Evolutionary conservation across 345 rosid species (phyloP), one percentile per base, ranked within the genome.

Genomic region (Gossypium sturtianum): DNA sequence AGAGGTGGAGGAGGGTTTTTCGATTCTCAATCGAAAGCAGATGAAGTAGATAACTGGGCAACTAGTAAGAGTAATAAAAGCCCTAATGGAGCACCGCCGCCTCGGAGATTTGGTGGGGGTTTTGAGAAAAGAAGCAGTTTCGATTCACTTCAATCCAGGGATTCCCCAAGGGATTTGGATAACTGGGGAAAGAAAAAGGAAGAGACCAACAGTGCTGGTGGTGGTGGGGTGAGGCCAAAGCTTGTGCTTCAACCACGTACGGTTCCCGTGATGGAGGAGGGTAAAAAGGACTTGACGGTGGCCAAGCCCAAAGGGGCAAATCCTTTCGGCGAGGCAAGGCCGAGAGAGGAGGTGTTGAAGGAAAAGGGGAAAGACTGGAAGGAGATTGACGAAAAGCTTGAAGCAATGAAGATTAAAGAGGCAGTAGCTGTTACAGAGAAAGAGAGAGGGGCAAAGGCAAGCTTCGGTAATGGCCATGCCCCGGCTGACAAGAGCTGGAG

Each of bases 281-380:
- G 56, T 80, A 75, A 58, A 74, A 74, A n/a, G 80, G 81, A 58
- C 16, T 63, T 23, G 51, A 38, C 10, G 9, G 80, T 19, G 1
- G 10, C 84, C n/a, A 95, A 79, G 66, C 88, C 94, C 3, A 91
- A 81, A 79, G 92, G 88, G 29, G 78, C 80, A 7, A 95, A 76
- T 70, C 99, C 98, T 0, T 95, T 95, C 57, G 98, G 98, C 13
- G 83, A 83, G 6, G 99, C 98, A 0, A 91, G 99, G 79, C 99
- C 99, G 0, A 89, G 99, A 47, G 99, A 95, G 82, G 97, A 90
- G 76, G 99, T 93, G 27, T 74, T 95, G 85, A 93, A 91, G 54
- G 93, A 90, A 89, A 90, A 95, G 76, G 99, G 99, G 23, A 81
- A 84, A 80, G 97, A 95, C 47, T 90, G 90, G 91, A 95, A 93